These are phyloP conservation scores for Dujonia santamariae DNA, from an alignment of 1,139 yeast genomes.

Conservation along the genomic window DNA sequence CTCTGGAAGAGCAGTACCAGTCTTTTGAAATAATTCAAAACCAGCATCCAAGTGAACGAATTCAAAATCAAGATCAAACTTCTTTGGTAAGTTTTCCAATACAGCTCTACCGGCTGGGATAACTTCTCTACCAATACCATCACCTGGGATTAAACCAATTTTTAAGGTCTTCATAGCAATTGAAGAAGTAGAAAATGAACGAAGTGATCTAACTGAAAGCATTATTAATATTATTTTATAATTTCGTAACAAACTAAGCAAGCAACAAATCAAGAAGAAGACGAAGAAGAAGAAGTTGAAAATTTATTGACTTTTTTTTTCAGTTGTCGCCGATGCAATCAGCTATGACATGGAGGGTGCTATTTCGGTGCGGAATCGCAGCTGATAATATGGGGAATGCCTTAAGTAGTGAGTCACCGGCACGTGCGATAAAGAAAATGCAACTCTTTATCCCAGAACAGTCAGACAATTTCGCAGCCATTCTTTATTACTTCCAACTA, in stretches of 20 bases:
- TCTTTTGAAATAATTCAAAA: slow-evolving; percentile 83
- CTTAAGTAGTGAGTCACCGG: too few species aligned
- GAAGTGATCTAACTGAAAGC: slow-evolving; percentile 21
- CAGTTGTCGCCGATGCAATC: background rate
- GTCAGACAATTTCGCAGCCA: too few species aligned
- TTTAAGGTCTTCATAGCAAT: slow-evolving; percentile 34
- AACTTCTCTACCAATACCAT: slow-evolving; percentile 96
- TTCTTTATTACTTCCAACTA: too few species aligned
- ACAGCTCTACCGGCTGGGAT: slow-evolving; percentile 92
- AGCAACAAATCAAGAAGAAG: too few species aligned
- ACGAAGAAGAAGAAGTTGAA: too few species aligned
- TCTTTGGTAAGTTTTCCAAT: slow-evolving; percentile 74
- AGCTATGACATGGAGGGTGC: too few species aligned
- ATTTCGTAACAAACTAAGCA: too few species aligned
- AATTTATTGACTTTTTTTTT: background rate
- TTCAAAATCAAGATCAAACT: slow-evolving; percentile 74
- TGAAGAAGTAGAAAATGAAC: slow-evolving; percentile 36
- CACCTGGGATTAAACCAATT: slow-evolving; percentile 86
- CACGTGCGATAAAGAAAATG: too few species aligned
- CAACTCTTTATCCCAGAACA: too few species aligned
- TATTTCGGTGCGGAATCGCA: too few species aligned
- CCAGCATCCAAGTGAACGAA: slow-evolving; percentile 92
- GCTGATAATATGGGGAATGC: too few species aligned
- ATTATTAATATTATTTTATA: too few species aligned
- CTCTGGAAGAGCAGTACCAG: slow-evolving; percentile 94